Conservation (phyloP, 2,329 filamentous ascomycete genomes). For the Coleophoma cylindrospora region DNA sequence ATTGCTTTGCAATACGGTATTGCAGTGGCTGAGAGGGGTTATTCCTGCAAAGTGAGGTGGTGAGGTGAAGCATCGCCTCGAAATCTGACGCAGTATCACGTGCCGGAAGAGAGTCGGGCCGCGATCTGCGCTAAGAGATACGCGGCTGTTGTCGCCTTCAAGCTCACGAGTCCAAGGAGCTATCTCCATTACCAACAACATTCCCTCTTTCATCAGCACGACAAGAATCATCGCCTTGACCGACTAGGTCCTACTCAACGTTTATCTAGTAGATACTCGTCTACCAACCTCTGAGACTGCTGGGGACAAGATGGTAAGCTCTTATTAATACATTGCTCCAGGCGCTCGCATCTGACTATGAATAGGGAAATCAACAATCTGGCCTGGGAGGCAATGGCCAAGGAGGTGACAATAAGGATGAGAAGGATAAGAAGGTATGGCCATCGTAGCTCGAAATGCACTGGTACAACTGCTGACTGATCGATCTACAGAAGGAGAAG, state of each 20-base stretch:
- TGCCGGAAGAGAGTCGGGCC: background rate
- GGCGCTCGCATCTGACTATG: background rate
- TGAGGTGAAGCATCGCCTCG: background rate
- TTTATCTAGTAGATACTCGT: too few relatives aligned
- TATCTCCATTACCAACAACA: constrained; percentile 17
- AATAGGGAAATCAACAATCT: constrained; percentile 37
- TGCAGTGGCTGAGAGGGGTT: too few relatives aligned
- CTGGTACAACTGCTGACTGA: constrained; percentile 10
- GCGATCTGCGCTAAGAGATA: constrained; percentile 1
- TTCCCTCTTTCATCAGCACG: constrained; percentile 9
- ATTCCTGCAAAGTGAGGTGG: too few relatives aligned
- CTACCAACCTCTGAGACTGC: constrained; percentile 3
- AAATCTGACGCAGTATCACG: background rate
- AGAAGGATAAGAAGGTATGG: constrained; percentile 88
- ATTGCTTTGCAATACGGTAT: too few relatives aligned
- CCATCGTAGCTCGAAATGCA: background rate
- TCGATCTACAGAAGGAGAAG: constrained; percentile 79
- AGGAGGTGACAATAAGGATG: constrained; percentile 71
- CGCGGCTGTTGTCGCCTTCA: constrained; percentile 15
- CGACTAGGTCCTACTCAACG: background rate
- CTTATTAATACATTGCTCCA: too few relatives aligned
- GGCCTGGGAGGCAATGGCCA: constrained; percentile 39
- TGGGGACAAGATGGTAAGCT: constrained; percentile 24
- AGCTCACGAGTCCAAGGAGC: constrained; percentile 7
- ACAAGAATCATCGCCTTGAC: background rate